Conservation (phyloP, 257 asterid genomes). For the Penstemon davidsonii region DNA sequence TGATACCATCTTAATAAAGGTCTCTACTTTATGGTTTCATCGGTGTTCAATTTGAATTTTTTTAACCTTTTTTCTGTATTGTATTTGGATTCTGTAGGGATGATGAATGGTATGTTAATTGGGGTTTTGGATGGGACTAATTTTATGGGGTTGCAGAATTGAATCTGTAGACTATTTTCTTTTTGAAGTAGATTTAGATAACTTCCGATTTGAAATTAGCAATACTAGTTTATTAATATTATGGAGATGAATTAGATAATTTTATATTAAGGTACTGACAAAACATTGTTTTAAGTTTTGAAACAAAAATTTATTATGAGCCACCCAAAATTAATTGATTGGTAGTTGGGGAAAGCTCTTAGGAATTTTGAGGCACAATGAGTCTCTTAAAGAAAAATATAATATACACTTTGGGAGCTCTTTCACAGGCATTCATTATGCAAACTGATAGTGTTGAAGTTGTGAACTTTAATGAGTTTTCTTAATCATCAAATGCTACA, state of each 20-base stretch:
- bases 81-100: not conserved
- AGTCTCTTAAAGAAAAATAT: no score
- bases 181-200: no score
- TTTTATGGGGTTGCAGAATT: not conserved
- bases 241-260: no score
- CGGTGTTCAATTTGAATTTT: not conserved
- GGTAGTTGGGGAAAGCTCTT: not conserved
- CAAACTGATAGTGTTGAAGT: not conserved
- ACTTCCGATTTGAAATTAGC: no score
- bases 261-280: no score
- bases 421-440: not conserved
- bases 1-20: constrained; percentile 78
- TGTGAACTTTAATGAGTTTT: not conserved
- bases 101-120: not conserved
- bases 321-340: not conserved
- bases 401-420: not conserved
- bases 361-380: not conserved
- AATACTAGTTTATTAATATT: no score
- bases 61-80: not conserved
- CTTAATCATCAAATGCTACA: not conserved
- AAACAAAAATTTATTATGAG: no score
- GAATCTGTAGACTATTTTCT: not conserved
- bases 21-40: constrained; percentile 18
- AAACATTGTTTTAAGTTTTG: not conserved
- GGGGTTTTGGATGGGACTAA: not conserved